A percentile compares a stretch with the other conserved stretches of the same genome.
phyloP scores from a whole-genome alignment of 257 asterid genomes.

The Henckelia pumila region DNA sequence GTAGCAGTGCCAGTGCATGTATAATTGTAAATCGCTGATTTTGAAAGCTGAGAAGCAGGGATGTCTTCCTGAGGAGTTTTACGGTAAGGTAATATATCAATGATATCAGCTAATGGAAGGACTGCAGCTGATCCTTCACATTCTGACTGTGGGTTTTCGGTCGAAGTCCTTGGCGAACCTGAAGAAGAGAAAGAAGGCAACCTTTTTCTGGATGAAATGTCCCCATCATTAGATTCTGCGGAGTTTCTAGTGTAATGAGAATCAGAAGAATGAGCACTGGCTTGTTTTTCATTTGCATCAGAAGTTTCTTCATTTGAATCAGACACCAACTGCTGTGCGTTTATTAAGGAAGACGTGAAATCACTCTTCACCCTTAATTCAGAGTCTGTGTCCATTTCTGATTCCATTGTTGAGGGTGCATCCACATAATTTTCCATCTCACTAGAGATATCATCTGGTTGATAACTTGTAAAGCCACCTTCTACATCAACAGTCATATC shows the following conservation, averaged over 20 bases:
- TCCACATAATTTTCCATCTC: constrained; percentile 77
- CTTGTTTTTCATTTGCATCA: constrained; percentile 33
- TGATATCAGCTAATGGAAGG: constrained; percentile 28
- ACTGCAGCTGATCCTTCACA: constrained; percentile 23
- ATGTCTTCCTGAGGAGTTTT: constrained; percentile 27
- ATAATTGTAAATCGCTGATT: constrained; percentile 26
- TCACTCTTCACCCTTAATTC: constrained; percentile 52
- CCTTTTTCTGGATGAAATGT: constrained; percentile 37
- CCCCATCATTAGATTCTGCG: constrained; percentile 47
- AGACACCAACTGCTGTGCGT: constrained; percentile 31
- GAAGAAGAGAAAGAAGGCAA: constrained; percentile 36
- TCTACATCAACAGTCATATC: constrained; percentile 47
- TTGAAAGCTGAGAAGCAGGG: constrained; percentile 24
- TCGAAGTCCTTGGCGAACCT: constrained; percentile 37
- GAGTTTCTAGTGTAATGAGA: constrained; percentile 59
- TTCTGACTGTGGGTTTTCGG: constrained; percentile 35
- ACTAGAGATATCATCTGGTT: constrained; percentile 65
- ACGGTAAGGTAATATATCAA: constrained; percentile 27
- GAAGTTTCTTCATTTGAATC: constrained; percentile 26
- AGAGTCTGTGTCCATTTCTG: constrained; percentile 67
- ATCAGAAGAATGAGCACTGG: constrained; percentile 47
- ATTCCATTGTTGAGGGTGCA: constrained; percentile 76
- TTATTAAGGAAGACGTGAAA: constrained; percentile 31
- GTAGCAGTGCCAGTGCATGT: constrained; percentile 25
- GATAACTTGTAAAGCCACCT: constrained; percentile 41